Evolutionary conservation across 2,329 filamentous ascomycete genomes (phyloP).

Genomic region (Clarireedia hainanense): DNA sequence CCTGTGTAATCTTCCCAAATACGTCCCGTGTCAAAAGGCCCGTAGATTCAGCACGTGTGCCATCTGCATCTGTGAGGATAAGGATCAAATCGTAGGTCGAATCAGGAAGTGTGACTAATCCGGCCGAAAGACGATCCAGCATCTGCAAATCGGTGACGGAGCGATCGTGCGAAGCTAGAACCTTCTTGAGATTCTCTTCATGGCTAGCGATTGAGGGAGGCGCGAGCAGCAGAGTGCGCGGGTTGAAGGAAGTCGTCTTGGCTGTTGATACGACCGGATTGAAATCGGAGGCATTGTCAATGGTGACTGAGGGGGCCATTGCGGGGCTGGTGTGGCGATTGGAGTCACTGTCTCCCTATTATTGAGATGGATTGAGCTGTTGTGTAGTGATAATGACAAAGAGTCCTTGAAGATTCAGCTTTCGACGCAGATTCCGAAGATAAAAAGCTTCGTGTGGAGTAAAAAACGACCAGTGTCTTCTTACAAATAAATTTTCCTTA

Average conservation of each 20-base stretch:
- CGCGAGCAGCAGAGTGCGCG: constrained; percentile 73
- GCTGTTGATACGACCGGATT: constrained; percentile 14
- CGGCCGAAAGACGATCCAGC: constrained; percentile 85
- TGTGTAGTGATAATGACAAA: not conserved
- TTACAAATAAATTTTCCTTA: not conserved
- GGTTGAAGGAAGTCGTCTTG: constrained; percentile 16
- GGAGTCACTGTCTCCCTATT: not conserved
- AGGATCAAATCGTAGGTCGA: constrained; percentile 78
- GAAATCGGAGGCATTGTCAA: constrained; percentile 28
- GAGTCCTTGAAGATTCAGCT: not conserved
- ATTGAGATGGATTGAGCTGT: not conserved
- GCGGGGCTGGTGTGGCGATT: constrained; percentile 5
- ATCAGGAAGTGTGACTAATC: constrained; percentile 68
- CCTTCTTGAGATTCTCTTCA: constrained; percentile 64
- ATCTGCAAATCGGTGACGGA: constrained; percentile 84
- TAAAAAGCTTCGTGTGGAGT: too few relatives aligned
- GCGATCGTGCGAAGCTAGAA: constrained; percentile 69
- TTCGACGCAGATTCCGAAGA: not conserved
- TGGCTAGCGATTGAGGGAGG: constrained; percentile 85
- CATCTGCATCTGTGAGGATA: constrained; percentile 72
- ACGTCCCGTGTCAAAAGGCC: constrained; percentile 59
- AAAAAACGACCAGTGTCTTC: not conserved
- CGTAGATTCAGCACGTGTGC: constrained; percentile 53
- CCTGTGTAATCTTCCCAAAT: constrained; percentile 59
- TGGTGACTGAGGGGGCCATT: constrained; percentile 27